Conservation (phyloP, 148 eudicot genomes). For the Rhododendron mucronatum region DNA sequence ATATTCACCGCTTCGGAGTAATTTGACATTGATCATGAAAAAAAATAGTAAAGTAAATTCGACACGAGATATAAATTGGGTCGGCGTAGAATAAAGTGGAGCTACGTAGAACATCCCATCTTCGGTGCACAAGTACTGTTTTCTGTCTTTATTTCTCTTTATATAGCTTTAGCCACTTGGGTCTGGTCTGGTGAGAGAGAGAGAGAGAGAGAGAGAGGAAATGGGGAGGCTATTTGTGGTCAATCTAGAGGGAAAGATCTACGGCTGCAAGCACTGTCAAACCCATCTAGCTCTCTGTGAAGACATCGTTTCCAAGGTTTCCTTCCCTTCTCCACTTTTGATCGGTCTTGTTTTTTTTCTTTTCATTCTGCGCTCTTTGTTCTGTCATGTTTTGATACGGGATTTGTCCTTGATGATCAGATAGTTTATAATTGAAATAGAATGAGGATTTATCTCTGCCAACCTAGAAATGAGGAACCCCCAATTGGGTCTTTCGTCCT, state of each 20-base stretch:
- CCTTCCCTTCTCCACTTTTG: not conserved
- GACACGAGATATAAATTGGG: not conserved
- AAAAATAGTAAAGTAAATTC: not conserved
- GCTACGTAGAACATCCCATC: not conserved
- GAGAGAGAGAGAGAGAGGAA: conserved; percentile 11
- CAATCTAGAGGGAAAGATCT: conserved; percentile 73
- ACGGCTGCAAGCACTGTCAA: conserved; percentile 74
- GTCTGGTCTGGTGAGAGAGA: not conserved
- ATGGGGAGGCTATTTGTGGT: conserved; percentile 72
- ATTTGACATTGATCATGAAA: not conserved
- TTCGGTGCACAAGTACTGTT: not conserved
- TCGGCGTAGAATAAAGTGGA: not conserved
- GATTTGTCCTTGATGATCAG: not conserved
- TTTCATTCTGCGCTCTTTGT: not conserved
- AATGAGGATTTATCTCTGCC: not conserved
- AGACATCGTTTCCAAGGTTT: conserved; percentile 70
- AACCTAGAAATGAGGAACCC: not conserved
- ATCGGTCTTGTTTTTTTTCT: not conserved
- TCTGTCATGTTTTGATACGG: not conserved
- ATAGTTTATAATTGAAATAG: not conserved
- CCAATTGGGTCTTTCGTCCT: not conserved
- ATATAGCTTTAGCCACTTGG: not conserved
- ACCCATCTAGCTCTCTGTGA: conserved; percentile 63
- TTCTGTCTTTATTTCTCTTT: not conserved
- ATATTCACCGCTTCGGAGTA: too few species aligned